phyloP scores from a whole-genome alignment of 768 basidiomycete genomes.

The Phylloporus rhodoxanthus region DNA sequence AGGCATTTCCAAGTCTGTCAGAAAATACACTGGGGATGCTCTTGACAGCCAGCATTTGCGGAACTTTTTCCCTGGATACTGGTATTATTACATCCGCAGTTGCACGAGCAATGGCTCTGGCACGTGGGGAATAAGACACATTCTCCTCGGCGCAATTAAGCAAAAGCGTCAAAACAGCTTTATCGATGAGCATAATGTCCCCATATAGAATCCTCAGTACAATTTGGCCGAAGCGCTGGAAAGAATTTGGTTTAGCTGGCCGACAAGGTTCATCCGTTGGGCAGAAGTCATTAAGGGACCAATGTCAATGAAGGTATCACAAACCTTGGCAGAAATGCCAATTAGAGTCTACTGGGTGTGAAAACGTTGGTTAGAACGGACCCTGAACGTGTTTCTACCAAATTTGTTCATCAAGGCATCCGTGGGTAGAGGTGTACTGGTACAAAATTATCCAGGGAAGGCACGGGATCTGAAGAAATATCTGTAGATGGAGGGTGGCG shows the following conservation, averaged over 20 bases:
- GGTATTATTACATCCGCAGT: constrained; percentile 2
- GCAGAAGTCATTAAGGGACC: constrained; percentile 4
- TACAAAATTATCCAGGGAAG: constrained; percentile 25
- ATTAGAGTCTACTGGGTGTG: constrained; percentile 2
- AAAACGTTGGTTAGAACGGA: constrained; percentile 5
- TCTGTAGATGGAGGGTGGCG: constrained; percentile 37
- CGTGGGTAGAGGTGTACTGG: constrained; percentile 29
- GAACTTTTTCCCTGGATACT: constrained; percentile 7
- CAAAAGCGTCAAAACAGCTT: constrained; percentile 8
- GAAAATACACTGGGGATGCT: neutral
- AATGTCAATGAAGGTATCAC: neutral
- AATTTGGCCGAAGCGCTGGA: constrained; percentile 8
- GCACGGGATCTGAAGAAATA: constrained; percentile 22
- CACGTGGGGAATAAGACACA: neutral
- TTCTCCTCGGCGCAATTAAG: constrained; percentile 3
- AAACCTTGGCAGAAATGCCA: constrained; percentile 14
- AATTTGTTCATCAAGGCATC: constrained; percentile 25
- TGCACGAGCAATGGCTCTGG: neutral
- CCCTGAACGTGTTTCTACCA: constrained; percentile 12
- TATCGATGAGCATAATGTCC: constrained; percentile 17
- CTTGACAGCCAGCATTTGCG: constrained; percentile 3
- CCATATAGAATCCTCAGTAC: constrained; percentile 3
- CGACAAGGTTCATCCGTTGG: constrained; percentile 12
- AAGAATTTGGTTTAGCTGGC: constrained; percentile 1
- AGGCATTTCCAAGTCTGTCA: constrained; percentile 5